Base-by-base conservation (phyloP, 768 basidiomycete species). In the Mycena vitilis region DNA sequence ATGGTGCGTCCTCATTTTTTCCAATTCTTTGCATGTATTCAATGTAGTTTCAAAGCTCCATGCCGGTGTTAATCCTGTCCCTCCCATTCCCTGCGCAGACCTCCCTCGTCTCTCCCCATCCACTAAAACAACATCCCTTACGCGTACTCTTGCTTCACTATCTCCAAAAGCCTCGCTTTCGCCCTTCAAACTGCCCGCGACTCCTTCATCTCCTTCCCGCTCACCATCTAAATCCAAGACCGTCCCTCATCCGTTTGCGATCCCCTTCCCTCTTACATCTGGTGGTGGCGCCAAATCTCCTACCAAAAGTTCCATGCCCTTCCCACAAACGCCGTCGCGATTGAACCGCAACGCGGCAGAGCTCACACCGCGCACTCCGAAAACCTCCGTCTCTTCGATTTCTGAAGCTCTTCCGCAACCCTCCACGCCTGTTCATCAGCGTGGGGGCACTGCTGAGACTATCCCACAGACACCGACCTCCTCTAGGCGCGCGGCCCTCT, bases 401-500 rank as follows among this genome's bases (percentile, higher is more conserved):
- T 74, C 78, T 12, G 78, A 80, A 44, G 76, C 75, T 36, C 71
- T 70, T 44, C 77, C 81, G n/a, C 78, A 86, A 25, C 89, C 91
- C 18, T 87, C 85, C 4, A 95, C 93, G 0, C 92, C 92, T 22
- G 82, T 84, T 47, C 90, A 86, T 70, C 91, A 91, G 75, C 82
- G 83, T 60, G 90, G 89, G 16, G 55, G 83, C 38, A 77, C 82
- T 56, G 87, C 88, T 1, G 71, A 80, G 51, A 91, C 91, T 1
- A 85, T 86, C 34, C 87, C 90, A 6, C 79, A 87, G 70, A 94
- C 92, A 7, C 93, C 93, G 1, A 87, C 87, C 18, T 89, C 89
- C 42, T 91, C 94, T 42, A 86, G 94, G 51, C 86, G 94, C 52
- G 88, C 90, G 73, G 94, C 94, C 10, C 81, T 95, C 2, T 93